Base-by-base conservation (phyloP, 1,284 basidiomycete genomes). In the Irpex sp. region DNA sequence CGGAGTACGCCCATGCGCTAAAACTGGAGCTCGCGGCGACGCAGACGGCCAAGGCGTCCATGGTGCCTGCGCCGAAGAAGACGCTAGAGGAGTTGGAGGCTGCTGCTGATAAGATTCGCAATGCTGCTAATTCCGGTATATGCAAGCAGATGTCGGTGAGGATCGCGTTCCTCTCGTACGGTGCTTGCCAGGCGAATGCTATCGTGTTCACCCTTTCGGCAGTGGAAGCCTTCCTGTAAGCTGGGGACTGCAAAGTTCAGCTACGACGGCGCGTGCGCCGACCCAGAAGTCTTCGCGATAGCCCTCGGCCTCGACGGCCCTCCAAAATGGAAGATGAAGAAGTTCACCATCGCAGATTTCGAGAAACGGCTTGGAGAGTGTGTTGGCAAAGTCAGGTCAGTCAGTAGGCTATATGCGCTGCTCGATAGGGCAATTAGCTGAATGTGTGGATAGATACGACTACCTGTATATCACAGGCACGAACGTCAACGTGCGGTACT, bases 221-320 rank as follows among this genome's bases (percentile, higher is more conserved):
- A n/a, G n/a, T n/a, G 40, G 40, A 44, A 44, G 9, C 40, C 40
- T 44, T 44, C 40, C 1, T 85, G 83, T 72, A 85, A 84, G 69
- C 77, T 72, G 0, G 80, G 81, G 19, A 67, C 72, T 9, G 78
- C 85, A 8, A 84, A 79, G 63, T 87, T 79, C 78, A 67, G 70
- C 8, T 86, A 84, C 68, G 84, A 86, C 64, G 85, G 83, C n/a
- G 77, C 86, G 8, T 86, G 83, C 69, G 67, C 75, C 7, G 81
- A 86, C 69, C 77, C 82, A 0, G 75, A 72, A n/a, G 78, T 86
- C 44, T 87, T 87, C 65, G 84, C 81, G 1, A 74, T 71, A 3
- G 68, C 85, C 51, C 67, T 86, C 65, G 75, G 76, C 0, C 72
- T 84, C 3, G 77, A 69, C n/a, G 80, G 78, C 0, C 79, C 84